These are phyloP conservation scores for Pholiota adiposa DNA, from an alignment of 1,284 basidiomycete species.

Conservation along the genomic window DNA sequence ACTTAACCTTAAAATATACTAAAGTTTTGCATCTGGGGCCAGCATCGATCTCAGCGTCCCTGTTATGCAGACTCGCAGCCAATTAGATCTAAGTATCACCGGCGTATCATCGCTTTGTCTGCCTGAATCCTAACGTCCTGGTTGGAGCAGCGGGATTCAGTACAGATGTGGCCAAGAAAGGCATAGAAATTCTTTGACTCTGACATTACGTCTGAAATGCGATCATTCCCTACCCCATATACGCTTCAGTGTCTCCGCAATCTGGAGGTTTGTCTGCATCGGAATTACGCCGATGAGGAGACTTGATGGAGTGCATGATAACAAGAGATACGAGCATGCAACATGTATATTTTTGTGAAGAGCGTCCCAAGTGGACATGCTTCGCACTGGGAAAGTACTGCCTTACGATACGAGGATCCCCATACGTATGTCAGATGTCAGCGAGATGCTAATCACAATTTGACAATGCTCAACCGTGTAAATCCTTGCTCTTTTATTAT, in stretches of 20 bases:
- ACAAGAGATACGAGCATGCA: background rate
- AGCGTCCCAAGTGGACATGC: background rate
- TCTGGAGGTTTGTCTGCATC: background rate
- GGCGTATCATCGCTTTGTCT: too few relatives aligned
- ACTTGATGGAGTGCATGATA: background rate
- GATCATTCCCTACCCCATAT: too few relatives aligned
- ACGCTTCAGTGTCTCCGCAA: background rate
- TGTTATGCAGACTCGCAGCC: too few relatives aligned
- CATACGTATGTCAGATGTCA: background rate
- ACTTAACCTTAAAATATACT: too few relatives aligned
- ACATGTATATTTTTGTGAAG: background rate
- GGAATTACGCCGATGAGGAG: background rate
- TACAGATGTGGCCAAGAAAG: too few relatives aligned
- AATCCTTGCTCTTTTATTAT: background rate
- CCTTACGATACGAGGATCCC: background rate
- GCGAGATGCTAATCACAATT: background rate
- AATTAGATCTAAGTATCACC: too few relatives aligned
- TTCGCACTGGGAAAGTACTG: background rate
- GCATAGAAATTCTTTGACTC: too few relatives aligned
- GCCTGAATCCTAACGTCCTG: too few relatives aligned
- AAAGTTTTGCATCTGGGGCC: too few relatives aligned
- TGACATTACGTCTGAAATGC: background rate
- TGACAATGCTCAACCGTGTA: background rate
- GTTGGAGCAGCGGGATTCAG: too few relatives aligned
- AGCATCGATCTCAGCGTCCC: too few relatives aligned